Evolutionary conservation across 2,329 filamentous ascomycete genomes (phyloP).

Genomic region (Ceratocystis colombiana): DNA sequence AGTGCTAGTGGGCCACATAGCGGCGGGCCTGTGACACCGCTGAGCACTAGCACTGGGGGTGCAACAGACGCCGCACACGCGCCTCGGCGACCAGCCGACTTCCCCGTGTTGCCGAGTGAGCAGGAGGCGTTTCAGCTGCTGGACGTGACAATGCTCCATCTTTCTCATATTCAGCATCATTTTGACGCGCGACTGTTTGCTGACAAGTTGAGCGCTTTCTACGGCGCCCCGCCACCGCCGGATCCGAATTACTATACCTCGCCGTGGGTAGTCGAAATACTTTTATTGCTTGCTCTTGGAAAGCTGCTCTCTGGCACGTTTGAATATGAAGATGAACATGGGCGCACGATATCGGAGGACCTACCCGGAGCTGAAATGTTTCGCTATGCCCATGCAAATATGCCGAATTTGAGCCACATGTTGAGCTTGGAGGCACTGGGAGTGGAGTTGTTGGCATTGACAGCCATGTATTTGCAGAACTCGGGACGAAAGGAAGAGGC

Average conservation of each 20-base stretch:
- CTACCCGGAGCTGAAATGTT: conserved; percentile 25
- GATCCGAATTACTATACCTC: conserved; percentile 23
- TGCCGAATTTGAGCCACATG: conserved; percentile 29
- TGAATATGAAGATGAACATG: conserved; percentile 22
- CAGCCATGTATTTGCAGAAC: conserved; percentile 25
- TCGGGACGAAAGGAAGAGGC: conserved; percentile 25
- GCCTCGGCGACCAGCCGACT: conserved; percentile 9
- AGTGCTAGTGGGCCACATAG: neutral
- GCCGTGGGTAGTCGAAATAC: conserved; percentile 24
- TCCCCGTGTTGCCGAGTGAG: conserved; percentile 24
- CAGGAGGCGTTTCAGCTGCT: conserved; percentile 26
- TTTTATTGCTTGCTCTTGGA: conserved; percentile 24
- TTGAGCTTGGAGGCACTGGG: conserved; percentile 30
- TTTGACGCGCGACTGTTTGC: conserved; percentile 28
- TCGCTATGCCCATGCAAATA: conserved; percentile 28
- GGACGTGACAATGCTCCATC: conserved; percentile 28
- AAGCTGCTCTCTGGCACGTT: conserved; percentile 23
- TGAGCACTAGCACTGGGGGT: neutral
- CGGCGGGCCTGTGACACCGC: conserved; percentile 20
- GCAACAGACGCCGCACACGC: neutral
- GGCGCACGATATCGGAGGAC: conserved; percentile 20
- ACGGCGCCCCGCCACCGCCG: conserved; percentile 7
- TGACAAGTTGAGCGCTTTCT: conserved; percentile 20
- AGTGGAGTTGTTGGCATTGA: conserved; percentile 30
- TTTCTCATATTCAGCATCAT: conserved; percentile 29